A percentile compares a stretch with the other conserved stretches of the same genome.
These are phyloP conservation scores for Pyrus communis DNA, from an alignment of 306 rosid genomes.

Conservation along the genomic window DNA sequence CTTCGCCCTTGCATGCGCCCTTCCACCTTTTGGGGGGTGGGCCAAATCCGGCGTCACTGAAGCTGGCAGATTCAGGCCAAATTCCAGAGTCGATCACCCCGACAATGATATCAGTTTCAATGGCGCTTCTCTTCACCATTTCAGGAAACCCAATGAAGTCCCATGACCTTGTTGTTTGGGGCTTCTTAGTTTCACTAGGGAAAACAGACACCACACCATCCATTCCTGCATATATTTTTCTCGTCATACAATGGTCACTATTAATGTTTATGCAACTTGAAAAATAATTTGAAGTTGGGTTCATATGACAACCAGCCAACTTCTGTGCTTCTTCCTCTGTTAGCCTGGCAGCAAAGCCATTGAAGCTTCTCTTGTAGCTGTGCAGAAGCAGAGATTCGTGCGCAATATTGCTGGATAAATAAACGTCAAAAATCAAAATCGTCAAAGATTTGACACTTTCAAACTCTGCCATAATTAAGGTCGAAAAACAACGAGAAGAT, in stretches of 20 bases:
- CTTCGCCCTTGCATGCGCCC: constrained; percentile 28
- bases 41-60: constrained; percentile 31
- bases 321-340: constrained; percentile 31
- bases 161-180: constrained; percentile 55
- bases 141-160: constrained; percentile 45
- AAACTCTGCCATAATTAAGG: background rate
- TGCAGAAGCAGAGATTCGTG: constrained; percentile 12
- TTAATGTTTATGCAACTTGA: too few relatives aligned
- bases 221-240: constrained; percentile 12
- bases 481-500: too few relatives aligned
- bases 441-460: background rate
- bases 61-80: constrained; percentile 49
- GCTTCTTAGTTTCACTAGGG: constrained; percentile 18
- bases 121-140: background rate
- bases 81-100: constrained; percentile 42
- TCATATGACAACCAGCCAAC: constrained; percentile 20
- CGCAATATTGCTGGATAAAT: background rate
- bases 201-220: constrained; percentile 53
- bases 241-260: too few relatives aligned
- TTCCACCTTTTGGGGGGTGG: constrained; percentile 59
- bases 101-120: constrained; percentile 35
- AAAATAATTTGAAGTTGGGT: too few relatives aligned
- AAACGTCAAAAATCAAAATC: background rate
- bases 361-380: constrained; percentile 31
- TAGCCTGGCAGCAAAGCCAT: constrained; percentile 33